Evolutionary conservation across 345 rosid species (phyloP).

Genomic region (Cardamine resedifolia): DNA sequence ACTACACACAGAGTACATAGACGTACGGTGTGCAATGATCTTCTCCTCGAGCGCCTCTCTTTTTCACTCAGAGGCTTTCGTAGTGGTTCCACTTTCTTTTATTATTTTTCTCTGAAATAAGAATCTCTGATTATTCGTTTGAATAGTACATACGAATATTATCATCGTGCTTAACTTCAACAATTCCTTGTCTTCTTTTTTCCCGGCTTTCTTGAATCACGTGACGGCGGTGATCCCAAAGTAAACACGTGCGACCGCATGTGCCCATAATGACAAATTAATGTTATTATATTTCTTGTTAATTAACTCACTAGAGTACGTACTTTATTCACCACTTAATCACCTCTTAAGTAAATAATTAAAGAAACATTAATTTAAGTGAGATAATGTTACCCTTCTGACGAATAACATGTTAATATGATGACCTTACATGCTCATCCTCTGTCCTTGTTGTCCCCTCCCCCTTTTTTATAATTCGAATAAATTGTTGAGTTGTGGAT

Average conservation of each 20-base stretch:
- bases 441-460: conserved; percentile 37
- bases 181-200: not conserved
- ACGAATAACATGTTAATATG: conserved; percentile 39
- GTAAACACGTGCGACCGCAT: conserved; percentile 43
- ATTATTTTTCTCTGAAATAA: conserved; percentile 10
- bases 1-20: conserved; percentile 9
- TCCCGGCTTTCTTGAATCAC: conserved; percentile 40
- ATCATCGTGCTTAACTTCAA: conserved; percentile 23
- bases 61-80: conserved; percentile 15
- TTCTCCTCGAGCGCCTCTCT: conserved; percentile 6
- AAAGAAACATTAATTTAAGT: not conserved
- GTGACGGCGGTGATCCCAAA: conserved; percentile 42
- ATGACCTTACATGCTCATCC: conserved; percentile 35
- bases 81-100: conserved; percentile 9
- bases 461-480: conserved; percentile 2
- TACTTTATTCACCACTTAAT: conserved; percentile 28
- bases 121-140: conserved; percentile 26
- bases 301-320: conserved; percentile 8
- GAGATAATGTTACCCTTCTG: conserved; percentile 33
- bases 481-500: not conserved
- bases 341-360: conserved; percentile 4
- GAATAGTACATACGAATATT: conserved; percentile 28
- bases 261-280: conserved; percentile 36
- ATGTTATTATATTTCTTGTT: conserved; percentile 1
- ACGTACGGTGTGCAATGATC: conserved; percentile 27